Conservation (phyloP, 2,329 filamentous ascomycete genomes). For the Bipolaris sorokiniana region DNA sequence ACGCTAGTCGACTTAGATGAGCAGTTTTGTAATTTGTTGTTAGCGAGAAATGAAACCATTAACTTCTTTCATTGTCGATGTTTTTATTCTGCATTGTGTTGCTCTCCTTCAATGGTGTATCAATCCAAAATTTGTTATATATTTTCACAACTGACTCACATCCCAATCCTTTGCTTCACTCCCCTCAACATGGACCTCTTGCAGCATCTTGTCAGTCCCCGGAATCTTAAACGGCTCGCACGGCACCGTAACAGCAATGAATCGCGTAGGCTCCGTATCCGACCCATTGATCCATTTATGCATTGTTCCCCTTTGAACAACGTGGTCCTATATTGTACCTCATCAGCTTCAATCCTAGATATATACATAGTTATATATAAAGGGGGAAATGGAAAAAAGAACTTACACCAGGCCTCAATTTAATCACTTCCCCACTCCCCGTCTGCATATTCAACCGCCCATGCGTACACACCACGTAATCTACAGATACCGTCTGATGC, state of each 20-base stretch:
- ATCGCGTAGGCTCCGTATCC: slow-evolving; percentile 27
- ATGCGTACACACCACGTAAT: slow-evolving; percentile 29
- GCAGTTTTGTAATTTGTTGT: slow-evolving; percentile 8
- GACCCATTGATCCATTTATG: slow-evolving; percentile 29
- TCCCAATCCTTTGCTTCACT: not conserved
- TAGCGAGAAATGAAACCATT: slow-evolving; percentile 16
- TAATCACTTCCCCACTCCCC: slow-evolving; percentile 10
- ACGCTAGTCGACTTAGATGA: not conserved
- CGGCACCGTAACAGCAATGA: slow-evolving; percentile 30
- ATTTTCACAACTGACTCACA: not conserved
- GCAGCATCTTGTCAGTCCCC: slow-evolving; percentile 26
- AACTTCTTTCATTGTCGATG: not conserved
- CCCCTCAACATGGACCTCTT: slow-evolving; percentile 20
- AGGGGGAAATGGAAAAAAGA: not conserved
- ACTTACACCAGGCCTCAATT: not conserved
- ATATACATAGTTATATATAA: no score
- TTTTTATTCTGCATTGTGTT: not conserved
- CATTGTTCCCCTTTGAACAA: slow-evolving; percentile 32
- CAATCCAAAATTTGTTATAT: no score
- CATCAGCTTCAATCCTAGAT: not conserved
- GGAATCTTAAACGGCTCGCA: slow-evolving; percentile 31
- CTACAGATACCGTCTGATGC: slow-evolving; percentile 27
- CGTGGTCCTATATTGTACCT: slow-evolving; percentile 15
- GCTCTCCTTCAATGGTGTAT: not conserved
- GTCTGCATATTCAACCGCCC: slow-evolving; percentile 25